phyloP scores from a whole-genome alignment of 805 yeast genomes.

The Ogataea ganodermae region DNA sequence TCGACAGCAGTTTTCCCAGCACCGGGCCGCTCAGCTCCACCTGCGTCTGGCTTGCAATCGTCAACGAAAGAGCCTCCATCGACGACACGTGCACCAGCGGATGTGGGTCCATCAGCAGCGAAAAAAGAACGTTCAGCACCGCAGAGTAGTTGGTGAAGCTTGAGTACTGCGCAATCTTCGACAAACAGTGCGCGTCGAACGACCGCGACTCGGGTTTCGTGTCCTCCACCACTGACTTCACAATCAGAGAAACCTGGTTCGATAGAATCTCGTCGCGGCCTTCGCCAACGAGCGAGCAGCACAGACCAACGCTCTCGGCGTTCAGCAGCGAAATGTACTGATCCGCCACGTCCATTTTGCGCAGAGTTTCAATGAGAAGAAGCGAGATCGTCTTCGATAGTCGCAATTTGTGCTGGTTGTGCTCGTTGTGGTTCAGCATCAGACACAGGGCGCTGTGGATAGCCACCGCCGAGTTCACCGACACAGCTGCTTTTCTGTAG shows the following conservation, averaged over 20 bases:
- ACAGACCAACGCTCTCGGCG: conserved; percentile 36
- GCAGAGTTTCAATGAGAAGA: conserved; percentile 33
- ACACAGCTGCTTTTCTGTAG: conserved; percentile 46
- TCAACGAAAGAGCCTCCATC: conserved; percentile 54
- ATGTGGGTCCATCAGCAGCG: conserved; percentile 76
- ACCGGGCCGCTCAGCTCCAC: conserved; percentile 31
- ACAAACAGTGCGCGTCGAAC: conserved; percentile 50
- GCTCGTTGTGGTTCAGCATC: conserved; percentile 27
- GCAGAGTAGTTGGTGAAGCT: conserved; percentile 40
- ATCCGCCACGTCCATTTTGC: conserved; percentile 27
- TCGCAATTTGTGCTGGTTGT: conserved; percentile 15
- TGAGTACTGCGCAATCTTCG: conserved; percentile 30
- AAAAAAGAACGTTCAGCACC: conserved; percentile 56
- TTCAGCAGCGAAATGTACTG: conserved; percentile 24
- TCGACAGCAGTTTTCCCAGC: conserved; percentile 45
- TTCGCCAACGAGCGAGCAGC: conserved; percentile 29
- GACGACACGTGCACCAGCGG: conserved; percentile 81
- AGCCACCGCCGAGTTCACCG: conserved; percentile 64
- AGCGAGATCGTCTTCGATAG: conserved; percentile 26
- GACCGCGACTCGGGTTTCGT: conserved; percentile 66
- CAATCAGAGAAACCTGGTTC: conserved; percentile 51
- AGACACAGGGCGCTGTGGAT: conserved; percentile 51
- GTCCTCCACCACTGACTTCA: conserved; percentile 66
- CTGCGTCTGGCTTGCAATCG: conserved; percentile 55
- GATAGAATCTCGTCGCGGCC: conserved; percentile 27